Evolutionary conservation across 345 rosid genomes (phyloP).

Genomic region (Lenwebbia sp.): DNA sequence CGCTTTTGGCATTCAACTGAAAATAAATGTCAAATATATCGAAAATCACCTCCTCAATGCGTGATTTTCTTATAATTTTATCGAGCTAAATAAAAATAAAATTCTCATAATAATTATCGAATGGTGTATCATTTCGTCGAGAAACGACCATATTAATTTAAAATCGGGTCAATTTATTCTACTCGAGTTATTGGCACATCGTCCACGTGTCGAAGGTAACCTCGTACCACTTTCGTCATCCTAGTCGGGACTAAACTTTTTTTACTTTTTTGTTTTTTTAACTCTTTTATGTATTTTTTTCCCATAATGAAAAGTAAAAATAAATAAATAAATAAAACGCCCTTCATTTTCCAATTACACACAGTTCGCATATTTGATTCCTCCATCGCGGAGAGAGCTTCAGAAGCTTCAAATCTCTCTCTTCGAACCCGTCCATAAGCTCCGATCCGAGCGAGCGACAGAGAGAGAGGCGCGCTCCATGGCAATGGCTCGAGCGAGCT

Average conservation of each 20-base stretch:
- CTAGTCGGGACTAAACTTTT: neutral
- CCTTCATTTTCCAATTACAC: neutral
- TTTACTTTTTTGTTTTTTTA: neutral
- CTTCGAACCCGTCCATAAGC: neutral
- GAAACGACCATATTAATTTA: fast-evolving
- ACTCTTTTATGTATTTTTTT: neutral
- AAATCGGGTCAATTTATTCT: neutral
- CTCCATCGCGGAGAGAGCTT: neutral
- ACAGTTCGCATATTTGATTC: neutral
- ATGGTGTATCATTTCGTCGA: neutral
- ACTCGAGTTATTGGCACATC: neutral
- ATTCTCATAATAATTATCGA: fast-evolving
- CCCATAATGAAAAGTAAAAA: neutral
- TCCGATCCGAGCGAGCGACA: neutral
- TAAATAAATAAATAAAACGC: neutral
- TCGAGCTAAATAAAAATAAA: neutral
- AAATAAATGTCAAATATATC: neutral
- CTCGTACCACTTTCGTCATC: neutral
- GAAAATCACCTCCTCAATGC: neutral
- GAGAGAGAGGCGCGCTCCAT: neutral
- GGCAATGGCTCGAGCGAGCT: conserved; percentile 50
- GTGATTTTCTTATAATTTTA: neutral
- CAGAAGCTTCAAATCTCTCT: neutral
- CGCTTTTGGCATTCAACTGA: fast-evolving
- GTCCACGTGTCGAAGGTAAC: neutral